Evolutionary conservation across 495 filamentous ascomycete genomes (phyloP), one percentile per base, ranked within the genome.

Genomic region (Xylaria castorea): DNA sequence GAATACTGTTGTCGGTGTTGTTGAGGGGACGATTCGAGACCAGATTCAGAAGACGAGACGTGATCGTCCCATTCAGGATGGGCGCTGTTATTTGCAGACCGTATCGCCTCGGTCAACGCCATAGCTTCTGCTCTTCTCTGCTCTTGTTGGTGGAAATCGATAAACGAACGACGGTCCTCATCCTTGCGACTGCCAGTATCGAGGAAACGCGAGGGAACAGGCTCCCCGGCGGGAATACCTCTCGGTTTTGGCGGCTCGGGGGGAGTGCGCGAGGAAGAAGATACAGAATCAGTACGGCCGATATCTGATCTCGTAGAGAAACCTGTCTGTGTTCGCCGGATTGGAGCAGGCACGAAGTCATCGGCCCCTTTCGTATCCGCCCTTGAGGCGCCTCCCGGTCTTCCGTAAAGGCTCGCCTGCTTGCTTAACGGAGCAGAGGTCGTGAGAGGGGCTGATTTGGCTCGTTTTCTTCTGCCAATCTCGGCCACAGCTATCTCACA

Each of bases 81-180:
- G 22, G 72, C 75, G 36, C 75, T 75, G 16, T 71, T 76, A 64
- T 71, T 81, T 40, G 70, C 79, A 32, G 80, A 77, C 48, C 85
- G 80, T 22, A 82, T 79, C 46, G 83, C 84, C 34, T 88, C 81
- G 18, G 91, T 87, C 73, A 95, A 85, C 18, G 91, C 91, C 73
- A 85, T 84, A 7, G 90, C 92, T 81, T 95, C 92, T 25, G 92
- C 92, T 34, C 87, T 84, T 61, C 91, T 85, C 89, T 94, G 93
- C 80, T 91, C 86, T n/a, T 90, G 90, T 62, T 86, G 83, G n/a
- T 91, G 91, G 1, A 90, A 81, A 57, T 87, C 85, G 57, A 87
- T 84, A 55, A 85, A 84, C 1, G 84, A 87, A 61, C 80, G 83
- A 63, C 85, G 78, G 50, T 81, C 80, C 32, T 87, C 84, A 57